These are phyloP conservation scores for Erigeron philadelphicus DNA, from an alignment of 140 eudicot species.

Conservation along the genomic window DNA sequence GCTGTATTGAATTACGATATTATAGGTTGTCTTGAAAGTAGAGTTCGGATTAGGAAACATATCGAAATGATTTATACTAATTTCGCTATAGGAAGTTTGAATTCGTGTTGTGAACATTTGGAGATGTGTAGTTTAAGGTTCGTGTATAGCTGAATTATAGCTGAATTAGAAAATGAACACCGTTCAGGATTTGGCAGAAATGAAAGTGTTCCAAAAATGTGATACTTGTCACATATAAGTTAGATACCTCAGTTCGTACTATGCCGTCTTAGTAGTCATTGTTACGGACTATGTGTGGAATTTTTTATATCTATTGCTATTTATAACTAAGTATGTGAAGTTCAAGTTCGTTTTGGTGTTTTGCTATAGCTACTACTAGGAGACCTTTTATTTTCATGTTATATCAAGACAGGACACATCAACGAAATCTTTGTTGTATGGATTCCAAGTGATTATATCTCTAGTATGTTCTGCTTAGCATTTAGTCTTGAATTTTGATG, in stretches of 20 bases:
- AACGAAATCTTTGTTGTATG: background rate
- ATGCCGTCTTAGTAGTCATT: background rate
- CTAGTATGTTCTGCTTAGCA: constrained; percentile 1
- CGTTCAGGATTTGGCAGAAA: background rate
- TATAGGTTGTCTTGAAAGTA: constrained; percentile 2
- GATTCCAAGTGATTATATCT: background rate
- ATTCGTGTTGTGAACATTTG: constrained; percentile 2
- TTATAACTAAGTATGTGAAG: constrained; percentile 2
- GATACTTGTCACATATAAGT: constrained; percentile 5
- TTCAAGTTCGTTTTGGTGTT: background rate
- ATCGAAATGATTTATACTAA: background rate
- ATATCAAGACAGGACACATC: background rate
- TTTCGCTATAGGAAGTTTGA: background rate
- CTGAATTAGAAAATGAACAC: constrained; percentile 10
- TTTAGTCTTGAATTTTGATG: background rate
- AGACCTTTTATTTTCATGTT: constrained; percentile 5
- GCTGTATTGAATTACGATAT: background rate
- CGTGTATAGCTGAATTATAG: constrained; percentile 20
- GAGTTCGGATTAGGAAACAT: constrained; percentile 14
- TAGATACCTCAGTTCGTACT: background rate
- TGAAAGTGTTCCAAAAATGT: background rate
- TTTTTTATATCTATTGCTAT: background rate
- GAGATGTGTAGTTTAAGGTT: constrained; percentile 15
- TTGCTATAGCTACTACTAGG: background rate
- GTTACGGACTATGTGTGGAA: background rate